Evolutionary conservation across 495 filamentous ascomycete species (phyloP), one percentile per base, ranked within the genome.

Genomic region (Jackrogersella multiformis): DNA sequence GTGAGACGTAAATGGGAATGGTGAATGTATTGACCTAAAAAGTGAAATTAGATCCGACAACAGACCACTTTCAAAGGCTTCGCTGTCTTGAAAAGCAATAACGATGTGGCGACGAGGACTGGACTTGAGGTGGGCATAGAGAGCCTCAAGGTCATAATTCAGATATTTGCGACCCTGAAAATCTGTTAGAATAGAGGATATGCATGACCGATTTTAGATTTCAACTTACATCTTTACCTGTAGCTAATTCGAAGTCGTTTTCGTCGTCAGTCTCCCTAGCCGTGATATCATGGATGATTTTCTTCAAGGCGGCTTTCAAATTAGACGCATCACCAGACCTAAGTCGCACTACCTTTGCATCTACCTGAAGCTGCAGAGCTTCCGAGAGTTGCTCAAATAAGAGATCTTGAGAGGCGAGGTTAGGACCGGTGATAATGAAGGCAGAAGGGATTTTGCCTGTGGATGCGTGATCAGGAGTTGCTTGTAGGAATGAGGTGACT

Each of bases 121-220:
- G 52, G 78, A 78, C 41, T 81, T 80, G 12, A 92, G 82, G 74
- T 80, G 82, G 26, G 88, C 86, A 56, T 89, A 78, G 6, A 99
- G 81, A n/a, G 91, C 84, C 67, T 94, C 89, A 10, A 98, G 82
- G 72, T 98, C 96, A 71, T 98, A 98, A 64, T 90, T 90, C n/a
- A 98, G 83, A 46, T 92, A 85, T 78, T 88, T 89, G 28, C 86
- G 84, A 1, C 87, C 87, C 85, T 90, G 70, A n/a, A 59, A 34
- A 42, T 70, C 9, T 32, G 62, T 48, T 56, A 46, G 26, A 38
- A 46, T 21, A 30, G 1, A 23, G 32, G 5, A 38, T 18, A 21
- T 30, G 42, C 2, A 13, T 26, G 24, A 20, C 46, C 5, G 16
- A 49, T 16, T 1, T 21, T 5, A 46, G 10, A 5, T 7, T 46